These are phyloP conservation scores for Phytophthora europaea DNA, from an alignment of 352 stramenopile species.

Conservation along the genomic window DNA sequence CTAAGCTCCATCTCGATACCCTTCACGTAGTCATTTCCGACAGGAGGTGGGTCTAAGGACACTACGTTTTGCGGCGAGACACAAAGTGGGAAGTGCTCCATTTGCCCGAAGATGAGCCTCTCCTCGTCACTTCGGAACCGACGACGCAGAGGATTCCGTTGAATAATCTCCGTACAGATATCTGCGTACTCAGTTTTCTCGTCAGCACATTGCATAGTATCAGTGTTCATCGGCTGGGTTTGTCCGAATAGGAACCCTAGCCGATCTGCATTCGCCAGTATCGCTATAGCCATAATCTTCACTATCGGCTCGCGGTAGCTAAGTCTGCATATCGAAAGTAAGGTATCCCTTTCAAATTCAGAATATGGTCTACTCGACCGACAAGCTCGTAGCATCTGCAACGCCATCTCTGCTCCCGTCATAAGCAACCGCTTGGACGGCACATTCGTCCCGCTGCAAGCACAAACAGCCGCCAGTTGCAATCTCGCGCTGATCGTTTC, in stretches of 20 bases:
- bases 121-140: constrained; percentile 35
- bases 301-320: constrained; percentile 51
- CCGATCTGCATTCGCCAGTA: constrained; percentile 36
- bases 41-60: constrained; percentile 14
- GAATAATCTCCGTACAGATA: constrained; percentile 20
- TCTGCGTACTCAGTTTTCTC: constrained; percentile 31
- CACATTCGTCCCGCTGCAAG: constrained; percentile 31
- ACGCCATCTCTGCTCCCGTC: constrained; percentile 57
- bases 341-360: constrained; percentile 24
- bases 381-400: constrained; percentile 57
- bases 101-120: constrained; percentile 12
- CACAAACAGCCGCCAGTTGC: constrained; percentile 52
- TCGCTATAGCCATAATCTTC: constrained; percentile 40
- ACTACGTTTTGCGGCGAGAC: constrained; percentile 5
- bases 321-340: constrained; percentile 39
- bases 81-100: background rate
- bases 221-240: background rate
- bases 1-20: constrained; percentile 22
- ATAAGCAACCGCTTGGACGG: constrained; percentile 49
- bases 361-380: constrained; percentile 45
- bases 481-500: constrained; percentile 51
- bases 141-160: constrained; percentile 34
- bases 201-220: constrained; percentile 7
- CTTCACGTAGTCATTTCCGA: constrained; percentile 28
- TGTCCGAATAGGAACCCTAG: constrained; percentile 36